phyloP scores from a whole-genome alignment of 768 basidiomycete species.

The Leucosporidium yakuticum region DNA sequence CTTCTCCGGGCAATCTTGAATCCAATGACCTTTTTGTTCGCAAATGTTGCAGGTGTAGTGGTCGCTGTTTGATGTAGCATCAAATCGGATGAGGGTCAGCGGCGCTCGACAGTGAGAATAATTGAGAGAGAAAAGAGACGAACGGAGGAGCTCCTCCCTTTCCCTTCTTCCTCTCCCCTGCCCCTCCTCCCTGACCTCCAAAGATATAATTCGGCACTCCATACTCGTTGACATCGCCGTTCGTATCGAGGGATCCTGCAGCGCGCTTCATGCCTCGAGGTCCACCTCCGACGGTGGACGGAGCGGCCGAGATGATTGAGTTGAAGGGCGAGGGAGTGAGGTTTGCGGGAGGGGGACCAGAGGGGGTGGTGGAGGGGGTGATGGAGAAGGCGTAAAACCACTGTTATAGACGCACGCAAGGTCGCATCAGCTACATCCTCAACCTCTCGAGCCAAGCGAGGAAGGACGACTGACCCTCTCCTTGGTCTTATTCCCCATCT shows the following conservation, averaged over 20 bases:
- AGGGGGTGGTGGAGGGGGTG: constrained; percentile 49
- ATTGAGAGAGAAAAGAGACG: background rate
- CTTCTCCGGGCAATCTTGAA: constrained; percentile 68
- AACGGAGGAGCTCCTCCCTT: constrained; percentile 46
- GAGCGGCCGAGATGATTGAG: constrained; percentile 28
- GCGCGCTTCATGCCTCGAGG: constrained; percentile 43
- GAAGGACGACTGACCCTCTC: constrained; percentile 61
- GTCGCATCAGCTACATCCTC: too few relatives aligned
- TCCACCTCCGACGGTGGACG: constrained; percentile 33
- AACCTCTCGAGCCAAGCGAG: background rate
- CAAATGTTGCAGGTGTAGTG: constrained; percentile 83
- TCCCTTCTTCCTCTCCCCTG: constrained; percentile 39
- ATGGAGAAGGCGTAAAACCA: constrained; percentile 98
- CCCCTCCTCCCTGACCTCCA: constrained; percentile 20
- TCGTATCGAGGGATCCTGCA: constrained; percentile 30
- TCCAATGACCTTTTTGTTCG: constrained; percentile 60
- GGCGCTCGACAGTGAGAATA: constrained; percentile 66
- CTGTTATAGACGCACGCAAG: constrained; percentile 45
- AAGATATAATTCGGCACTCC: constrained; percentile 41
- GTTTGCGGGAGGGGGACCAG: constrained; percentile 51
- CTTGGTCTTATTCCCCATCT: constrained; percentile 68
- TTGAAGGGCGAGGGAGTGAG: constrained; percentile 48
- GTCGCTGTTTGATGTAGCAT: constrained; percentile 6
- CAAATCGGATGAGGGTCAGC: constrained; percentile 62
- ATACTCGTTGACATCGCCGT: constrained; percentile 35